Evolutionary conservation across 106 monocot species (phyloP), one percentile per base, ranked within the genome.

Genomic region (Apostasia ramifera): DNA sequence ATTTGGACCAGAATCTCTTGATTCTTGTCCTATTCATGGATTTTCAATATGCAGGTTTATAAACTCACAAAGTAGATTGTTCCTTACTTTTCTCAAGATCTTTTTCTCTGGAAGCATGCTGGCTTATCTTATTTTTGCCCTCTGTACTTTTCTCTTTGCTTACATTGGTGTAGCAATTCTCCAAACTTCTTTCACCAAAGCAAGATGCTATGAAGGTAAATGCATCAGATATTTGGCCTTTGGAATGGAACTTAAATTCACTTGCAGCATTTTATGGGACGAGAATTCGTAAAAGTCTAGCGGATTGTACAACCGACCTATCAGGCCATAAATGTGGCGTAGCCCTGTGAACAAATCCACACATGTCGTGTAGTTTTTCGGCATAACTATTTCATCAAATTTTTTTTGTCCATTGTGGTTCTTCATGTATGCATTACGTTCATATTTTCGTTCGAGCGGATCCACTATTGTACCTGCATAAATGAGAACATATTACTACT

Each of bases 361-460:
- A 38, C 70, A 70, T 59, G 70, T 48, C 47, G 47, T 2, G 37
- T 70, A 70, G 47, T 70, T 70, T 26, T 70, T 26, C 7, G 70
- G 70, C 6, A 59, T 8, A 37, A 38, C 59, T 1, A 15, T 55
- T 8, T n/a, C 58, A 0, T 47, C 4, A 2, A 44, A 0, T 2
- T 37, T 45, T 43, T 9, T 1, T 44, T 26, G 3, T n/a, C 8
- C 70, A 37, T 70, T 44, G 40, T 0, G 14, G 3, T 59, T n/a
- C 45, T 12, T 59, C 2, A 14, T 59, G 54, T 11, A 44, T 40
- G 4, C 45, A 15, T 15, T 12, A 8, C 6, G 39, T 46, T 5
- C 9, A 57, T 70, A 70, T 47, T 70, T 70, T 6, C 47, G 39
- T 46, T 47, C 26, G n/a, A 48, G 8, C 8, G 58, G 70, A 70